These are phyloP conservation scores for Leccinellum albellum DNA, from an alignment of 768 basidiomycete genomes.

Conservation along the genomic window DNA sequence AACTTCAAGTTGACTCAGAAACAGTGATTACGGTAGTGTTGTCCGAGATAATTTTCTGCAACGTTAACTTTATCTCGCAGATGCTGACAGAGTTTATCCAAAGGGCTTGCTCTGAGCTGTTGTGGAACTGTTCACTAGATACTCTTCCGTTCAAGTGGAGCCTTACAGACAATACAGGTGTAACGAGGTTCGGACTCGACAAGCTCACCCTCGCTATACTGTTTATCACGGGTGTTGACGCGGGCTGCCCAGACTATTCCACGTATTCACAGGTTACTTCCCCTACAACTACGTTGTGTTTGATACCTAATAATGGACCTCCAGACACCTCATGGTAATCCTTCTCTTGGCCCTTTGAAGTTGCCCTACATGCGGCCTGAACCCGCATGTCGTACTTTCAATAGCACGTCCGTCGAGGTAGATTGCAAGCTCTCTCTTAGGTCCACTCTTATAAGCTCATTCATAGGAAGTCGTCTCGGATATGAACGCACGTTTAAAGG, in stretches of 20 bases:
- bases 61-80: background rate
- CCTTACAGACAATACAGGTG: no score
- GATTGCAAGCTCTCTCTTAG: background rate
- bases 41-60: background rate
- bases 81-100: constrained; percentile 6
- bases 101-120: background rate
- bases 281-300: background rate
- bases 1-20: no score
- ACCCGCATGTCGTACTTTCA: constrained; percentile 70
- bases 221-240: constrained; percentile 22
- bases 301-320: background rate
- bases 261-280: constrained; percentile 49
- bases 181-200: constrained; percentile 23
- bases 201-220: constrained; percentile 16
- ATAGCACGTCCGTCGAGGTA: constrained; percentile 72
- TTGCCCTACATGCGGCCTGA: constrained; percentile 73
- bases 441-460: background rate
- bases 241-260: constrained; percentile 60
- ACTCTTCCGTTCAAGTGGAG: constrained; percentile 7
- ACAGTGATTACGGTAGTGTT: no score
- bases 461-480: constrained; percentile 66
- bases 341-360: constrained; percentile 55
- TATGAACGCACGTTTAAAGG: constrained; percentile 67
- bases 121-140: constrained; percentile 1
- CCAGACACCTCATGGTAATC: constrained; percentile 57